Base-by-base conservation (phyloP, 352 stramenopile species). In the Sclerospora graminicola region DNA sequence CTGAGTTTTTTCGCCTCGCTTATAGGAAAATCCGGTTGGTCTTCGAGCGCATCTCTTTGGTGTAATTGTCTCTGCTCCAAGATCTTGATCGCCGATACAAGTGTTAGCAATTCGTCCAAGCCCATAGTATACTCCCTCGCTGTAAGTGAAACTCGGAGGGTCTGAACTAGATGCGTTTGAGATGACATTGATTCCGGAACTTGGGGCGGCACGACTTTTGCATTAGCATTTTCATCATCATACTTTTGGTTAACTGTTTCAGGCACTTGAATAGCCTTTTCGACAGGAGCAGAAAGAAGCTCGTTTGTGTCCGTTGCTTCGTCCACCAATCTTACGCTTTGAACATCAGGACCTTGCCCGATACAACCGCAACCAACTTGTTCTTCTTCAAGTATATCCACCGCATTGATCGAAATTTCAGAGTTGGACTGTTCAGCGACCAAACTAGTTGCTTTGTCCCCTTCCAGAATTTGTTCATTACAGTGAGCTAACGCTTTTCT, bases 341-440 rank as follows among this genome's bases (percentile, higher is more conserved):
- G 16, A 21, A 36, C 20, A 15, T 42, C 14, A 24, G 16, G 8
- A 8, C 9, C 28, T 15, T 32, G 28, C 28, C n/a, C n/a, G n/a
- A n/a, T n/a, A n/a, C n/a, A n/a, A n/a, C n/a, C 8, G 28, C 28
- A 32, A 31, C 50, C 43, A 8, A 78, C 63, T 60, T 81, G 62
- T 27, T 81, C 65, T 56, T 76, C 65, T 26, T 26, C 6, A 26
- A 3, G n/a, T n/a, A n/a, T n/a, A n/a, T n/a, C n/a, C n/a, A n/a
- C n/a, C n/a, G n/a, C n/a, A n/a, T n/a, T n/a, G n/a, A n/a, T n/a
- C n/a, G n/a, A n/a, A n/a, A n/a, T n/a, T n/a, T n/a, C n/a, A n/a
- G n/a, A n/a, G n/a, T n/a, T n/a, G n/a, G n/a, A n/a, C n/a, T n/a
- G n/a, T n/a, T n/a, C n/a, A n/a, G n/a, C n/a, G n/a, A n/a, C n/a